Base-by-base conservation (phyloP, 2,329 filamentous ascomycete genomes). In the Colletotrichum lentis region DNA sequence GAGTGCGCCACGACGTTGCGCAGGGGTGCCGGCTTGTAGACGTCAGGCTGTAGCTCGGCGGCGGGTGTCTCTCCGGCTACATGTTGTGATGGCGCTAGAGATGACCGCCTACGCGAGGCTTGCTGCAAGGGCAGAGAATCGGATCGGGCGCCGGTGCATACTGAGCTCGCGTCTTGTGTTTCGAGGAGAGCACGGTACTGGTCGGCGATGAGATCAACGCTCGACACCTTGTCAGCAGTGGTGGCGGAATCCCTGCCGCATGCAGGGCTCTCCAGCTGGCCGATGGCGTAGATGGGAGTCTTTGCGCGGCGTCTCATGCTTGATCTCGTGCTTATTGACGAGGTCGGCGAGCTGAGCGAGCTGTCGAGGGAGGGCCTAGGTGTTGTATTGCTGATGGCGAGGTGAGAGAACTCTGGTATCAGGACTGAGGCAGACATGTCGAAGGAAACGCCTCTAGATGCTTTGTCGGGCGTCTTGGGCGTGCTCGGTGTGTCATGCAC, bases 141-240 rank as follows among this genome's bases (percentile, higher is more conserved):
- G 16, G 73, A 72, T 12, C 70, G 67, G 31, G 73, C 64, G 8
- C 79, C 78, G 14, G 72, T 71, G 57, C 75, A 70, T 4, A 77
- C 73, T 0, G 80, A 78, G 43, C 75, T 76, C 49, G 77, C 76
- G 49, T 77, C 77, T 22, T 77, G 77, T 0, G 79, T 78, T 22
- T 82, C 80, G 4, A 86, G 75, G 2, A 86, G 71, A 2, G 81
- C 80, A 20, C 78, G 78, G 69, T 86, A 86, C 61, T 85, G 83
- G 50, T 85, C 82, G 24, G 84, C 84, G 41, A 86, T 82, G 46
- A 79, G 75, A 61, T 86, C 83, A 41, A 82, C 80, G 71, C 80
- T 84, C 1, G 79, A 78, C 1, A 76, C 78, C 70, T 80, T 79
- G 41, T 74, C 75, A 3, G 74, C 68, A 3, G 70, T 69, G 11